phyloP scores from a whole-genome alignment of 768 basidiomycete genomes.

The Lactarius akahatsu region DNA sequence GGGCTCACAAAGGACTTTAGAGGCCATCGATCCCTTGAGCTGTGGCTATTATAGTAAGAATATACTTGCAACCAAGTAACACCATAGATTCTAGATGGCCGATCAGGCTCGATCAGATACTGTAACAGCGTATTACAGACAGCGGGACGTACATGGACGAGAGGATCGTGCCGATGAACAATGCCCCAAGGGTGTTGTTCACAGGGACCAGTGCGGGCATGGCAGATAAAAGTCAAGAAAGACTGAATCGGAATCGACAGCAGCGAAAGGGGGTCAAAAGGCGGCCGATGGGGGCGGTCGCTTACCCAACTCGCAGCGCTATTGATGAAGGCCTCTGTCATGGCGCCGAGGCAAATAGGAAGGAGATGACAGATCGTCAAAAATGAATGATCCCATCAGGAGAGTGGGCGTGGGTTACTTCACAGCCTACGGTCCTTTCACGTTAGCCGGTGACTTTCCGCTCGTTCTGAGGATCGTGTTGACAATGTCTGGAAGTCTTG shows the following conservation, averaged over 20 bases:
- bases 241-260: background rate
- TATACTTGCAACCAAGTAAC: slow-evolving; percentile 13
- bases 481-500: background rate
- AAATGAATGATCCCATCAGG: background rate
- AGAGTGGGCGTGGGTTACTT: too few relatives aligned
- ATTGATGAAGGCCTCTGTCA: background rate
- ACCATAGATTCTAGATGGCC: background rate
- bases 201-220: background rate
- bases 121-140: background rate
- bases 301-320: background rate
- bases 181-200: background rate
- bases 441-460: background rate
- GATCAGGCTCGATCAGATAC: background rate
- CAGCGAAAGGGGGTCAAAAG: background rate
- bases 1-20: background rate
- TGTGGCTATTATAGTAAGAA: slow-evolving; percentile 3
- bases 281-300: background rate
- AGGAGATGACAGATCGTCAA: background rate
- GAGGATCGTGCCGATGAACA: background rate
- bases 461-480: background rate
- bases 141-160: slow-evolving; percentile 7
- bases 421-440: background rate
- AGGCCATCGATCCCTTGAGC: background rate
- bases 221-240: background rate
- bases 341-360: background rate